Base-by-base conservation (phyloP, 345 rosid genomes). In the Murraya koenigii region DNA sequence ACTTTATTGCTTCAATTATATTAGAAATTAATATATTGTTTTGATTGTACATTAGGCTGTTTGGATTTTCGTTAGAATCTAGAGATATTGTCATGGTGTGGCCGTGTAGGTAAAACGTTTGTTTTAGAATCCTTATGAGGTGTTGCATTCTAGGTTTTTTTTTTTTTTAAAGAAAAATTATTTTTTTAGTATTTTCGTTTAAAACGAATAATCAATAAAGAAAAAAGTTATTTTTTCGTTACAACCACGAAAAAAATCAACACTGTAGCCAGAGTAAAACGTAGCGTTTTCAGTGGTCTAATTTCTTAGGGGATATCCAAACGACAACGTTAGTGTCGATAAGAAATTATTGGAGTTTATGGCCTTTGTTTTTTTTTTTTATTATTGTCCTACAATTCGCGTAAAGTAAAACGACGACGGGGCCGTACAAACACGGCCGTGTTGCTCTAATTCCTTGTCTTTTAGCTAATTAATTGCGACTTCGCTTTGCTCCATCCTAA, bases 401-500 rank as follows among this genome's bases (percentile, higher is more conserved):
- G 61, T 23, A 10, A 41, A 13, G 11, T 17, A 38, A 44, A 60
- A 81, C 73, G 75, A 81, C 78, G 80, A 38, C 64, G 62, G 66
- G 15, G 78, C 80, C 75, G 80, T 59, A 77, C 80, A 72, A 72
- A 23, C 20, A 0, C 75, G 49, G 80, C 38, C 75, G 77, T 64
- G 35, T 49, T 65, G 47, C 63, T 71, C 44, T 32, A 64, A 36
- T 81, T 25, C 22, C 36, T 35, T 35, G 75, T 59, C 52, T 41
- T 47, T 23, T 66, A 30, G 77, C 13, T 22, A 60, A 25, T 59
- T 54, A 69, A 33, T 39, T 39, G 55, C 67, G 84, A 68, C 61
- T 2, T 47, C 72, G 69, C 68, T 61, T 72, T 44, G 23, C 25
- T 63, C 36, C 23, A 28, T 9, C 33, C n/a, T 30, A 14, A 38